Evolutionary conservation across 495 filamentous ascomycete genomes (phyloP).

Genomic region (Trichoderma reesei): DNA sequence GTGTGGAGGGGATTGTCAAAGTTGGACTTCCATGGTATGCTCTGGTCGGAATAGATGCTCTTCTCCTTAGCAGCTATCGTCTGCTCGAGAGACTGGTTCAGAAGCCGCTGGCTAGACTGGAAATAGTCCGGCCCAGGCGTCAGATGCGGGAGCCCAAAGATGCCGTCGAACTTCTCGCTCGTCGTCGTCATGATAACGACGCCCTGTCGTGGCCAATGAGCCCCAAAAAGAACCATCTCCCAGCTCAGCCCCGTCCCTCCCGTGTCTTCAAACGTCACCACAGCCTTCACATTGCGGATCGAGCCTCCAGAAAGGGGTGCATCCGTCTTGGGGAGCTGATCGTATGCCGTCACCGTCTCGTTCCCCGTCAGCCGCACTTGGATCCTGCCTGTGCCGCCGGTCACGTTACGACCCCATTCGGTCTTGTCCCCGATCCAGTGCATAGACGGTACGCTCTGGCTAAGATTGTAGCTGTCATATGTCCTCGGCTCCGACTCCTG

Average conservation of each 20-base stretch:
- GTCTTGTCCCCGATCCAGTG: conserved; percentile 29
- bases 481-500: conserved; percentile 26
- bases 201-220: conserved; percentile 72
- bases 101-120: conserved; percentile 50
- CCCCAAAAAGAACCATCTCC: conserved; percentile 66
- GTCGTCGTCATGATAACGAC: conserved; percentile 73
- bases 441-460: conserved; percentile 32
- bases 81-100: conserved; percentile 61
- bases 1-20: conserved; percentile 46
- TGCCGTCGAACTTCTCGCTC: conserved; percentile 82
- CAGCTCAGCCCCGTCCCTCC: conserved; percentile 57
- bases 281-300: conserved; percentile 53
- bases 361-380: conserved; percentile 42
- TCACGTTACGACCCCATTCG: conserved; percentile 59
- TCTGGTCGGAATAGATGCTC: conserved; percentile 31
- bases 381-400: conserved; percentile 47
- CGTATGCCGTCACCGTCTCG: conserved; percentile 36
- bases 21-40: conserved; percentile 52
- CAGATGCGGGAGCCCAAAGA: conserved; percentile 83
- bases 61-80: conserved; percentile 53
- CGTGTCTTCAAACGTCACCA: conserved; percentile 60
- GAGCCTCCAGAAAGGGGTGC: conserved; percentile 14
- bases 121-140: conserved; percentile 56
- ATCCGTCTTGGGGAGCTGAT: conserved; percentile 14
- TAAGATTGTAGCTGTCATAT: conserved; percentile 38